Evolutionary conservation across 352 stramenopile genomes (phyloP).

Genomic region (Globisporangium emineosum): DNA sequence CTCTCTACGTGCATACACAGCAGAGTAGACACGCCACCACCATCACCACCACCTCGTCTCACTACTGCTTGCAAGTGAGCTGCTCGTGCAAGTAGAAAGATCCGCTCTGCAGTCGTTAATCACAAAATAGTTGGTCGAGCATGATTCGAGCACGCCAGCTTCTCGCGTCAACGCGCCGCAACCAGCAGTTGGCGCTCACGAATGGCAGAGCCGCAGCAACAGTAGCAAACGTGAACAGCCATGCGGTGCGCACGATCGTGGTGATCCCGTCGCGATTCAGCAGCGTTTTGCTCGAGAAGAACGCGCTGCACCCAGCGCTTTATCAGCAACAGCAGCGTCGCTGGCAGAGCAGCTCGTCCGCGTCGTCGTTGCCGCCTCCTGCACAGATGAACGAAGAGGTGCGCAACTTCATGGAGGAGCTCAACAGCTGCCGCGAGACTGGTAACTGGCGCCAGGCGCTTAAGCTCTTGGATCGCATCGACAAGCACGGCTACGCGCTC

Average conservation of each 20-base stretch:
- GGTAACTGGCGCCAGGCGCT: slow-evolving; percentile 76
- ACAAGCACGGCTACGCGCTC: slow-evolving; percentile 50
- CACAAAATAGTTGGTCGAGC: neutral
- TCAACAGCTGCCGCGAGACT: slow-evolving; percentile 48
- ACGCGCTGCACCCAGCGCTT: slow-evolving; percentile 1
- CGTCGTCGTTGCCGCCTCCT: neutral
- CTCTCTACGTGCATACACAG: neutral
- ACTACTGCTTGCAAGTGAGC: neutral
- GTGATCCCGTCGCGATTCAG: slow-evolving; percentile 10
- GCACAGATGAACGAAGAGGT: slow-evolving; percentile 14
- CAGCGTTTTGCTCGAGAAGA: slow-evolving; percentile 7
- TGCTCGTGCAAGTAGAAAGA: neutral
- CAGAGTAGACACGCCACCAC: neutral
- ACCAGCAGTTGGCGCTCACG: slow-evolving; percentile 21
- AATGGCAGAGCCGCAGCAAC: neutral
- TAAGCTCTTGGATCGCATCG: slow-evolving; percentile 66
- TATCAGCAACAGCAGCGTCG: slow-evolving; percentile 3
- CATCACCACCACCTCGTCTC: neutral
- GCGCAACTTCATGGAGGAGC: slow-evolving; percentile 26
- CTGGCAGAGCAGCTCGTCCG: slow-evolving; percentile 11
- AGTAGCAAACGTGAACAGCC: slow-evolving; percentile 14
- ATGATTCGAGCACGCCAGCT: slow-evolving; percentile 29
- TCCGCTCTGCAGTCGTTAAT: neutral
- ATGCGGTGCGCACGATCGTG: slow-evolving; percentile 12
- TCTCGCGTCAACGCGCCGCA: slow-evolving; percentile 17